Conservation (phyloP, 2,329 filamentous ascomycete species). For the Colletotrichum sp. region DNA sequence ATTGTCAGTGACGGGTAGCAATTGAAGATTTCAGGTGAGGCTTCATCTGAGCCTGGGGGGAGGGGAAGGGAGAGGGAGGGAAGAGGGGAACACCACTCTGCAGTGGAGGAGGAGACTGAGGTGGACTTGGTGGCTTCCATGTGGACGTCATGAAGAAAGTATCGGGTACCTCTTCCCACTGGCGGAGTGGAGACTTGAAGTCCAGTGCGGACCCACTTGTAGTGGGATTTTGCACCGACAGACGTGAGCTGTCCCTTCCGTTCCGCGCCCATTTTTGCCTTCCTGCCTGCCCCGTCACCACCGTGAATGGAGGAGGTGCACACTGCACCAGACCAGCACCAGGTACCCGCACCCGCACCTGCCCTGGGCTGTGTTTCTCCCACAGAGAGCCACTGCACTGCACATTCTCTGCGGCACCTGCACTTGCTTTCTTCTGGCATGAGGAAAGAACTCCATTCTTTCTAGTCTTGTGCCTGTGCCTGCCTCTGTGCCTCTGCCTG, state of each 20-base stretch:
- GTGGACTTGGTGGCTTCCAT: neutral
- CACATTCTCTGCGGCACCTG: neutral
- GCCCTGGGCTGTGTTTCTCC: neutral
- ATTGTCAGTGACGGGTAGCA: neutral
- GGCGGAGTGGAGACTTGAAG: constrained; percentile 11
- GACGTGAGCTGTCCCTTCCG: constrained; percentile 22
- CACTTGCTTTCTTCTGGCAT: neutral
- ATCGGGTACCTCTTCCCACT: neutral
- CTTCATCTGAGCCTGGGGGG: neutral
- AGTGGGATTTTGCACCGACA: constrained; percentile 26
- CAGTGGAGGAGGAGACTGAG: neutral
- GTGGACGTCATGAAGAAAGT: constrained; percentile 12
- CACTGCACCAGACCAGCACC: neutral
- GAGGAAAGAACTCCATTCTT: neutral
- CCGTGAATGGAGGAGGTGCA: neutral
- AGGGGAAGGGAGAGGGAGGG: neutral
- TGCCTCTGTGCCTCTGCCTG: neutral
- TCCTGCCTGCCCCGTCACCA: constrained; percentile 16
- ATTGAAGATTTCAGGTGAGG: neutral
- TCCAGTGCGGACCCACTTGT: constrained; percentile 23
- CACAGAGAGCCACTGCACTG: neutral
- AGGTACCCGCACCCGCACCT: neutral
- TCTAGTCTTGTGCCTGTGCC: neutral
- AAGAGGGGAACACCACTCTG: neutral
- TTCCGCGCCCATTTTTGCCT: constrained; percentile 21